Evolutionary conservation across 345 rosid species (phyloP), one percentile per base, ranked within the genome.

Genomic region (Nephelium lappaceum): DNA sequence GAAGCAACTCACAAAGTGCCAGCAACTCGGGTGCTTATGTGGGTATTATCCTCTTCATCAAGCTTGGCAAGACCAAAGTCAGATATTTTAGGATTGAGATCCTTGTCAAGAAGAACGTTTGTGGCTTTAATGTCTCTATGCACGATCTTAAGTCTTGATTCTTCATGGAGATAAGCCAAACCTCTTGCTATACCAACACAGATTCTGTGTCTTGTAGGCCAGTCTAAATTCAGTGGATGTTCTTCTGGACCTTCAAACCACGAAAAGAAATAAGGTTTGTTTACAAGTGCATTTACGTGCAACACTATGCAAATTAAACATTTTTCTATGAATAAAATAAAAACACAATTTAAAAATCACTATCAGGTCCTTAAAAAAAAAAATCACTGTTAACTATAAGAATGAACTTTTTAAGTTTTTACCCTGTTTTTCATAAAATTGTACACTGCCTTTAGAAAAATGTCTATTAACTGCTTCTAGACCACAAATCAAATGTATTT

Each of bases 51-150:
- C 42, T 84, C 94, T 64, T 89, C 92, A 14, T 92, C 89, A 16
- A 92, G 87, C 55, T 89, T 92, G 23, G 97, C 97, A 41, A 92
- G 81, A 69, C 94, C 94, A 58, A 92, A 92, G 77, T 92, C 93
- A 21, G 92, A 90, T 65, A 92, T 90, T 77, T 87, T 88, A 41
- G 93, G 85, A 11, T 82, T 88, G 10, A 92, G 81, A 63, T 84
- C 66, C 80, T 81, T 80, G 23, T 90, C 93, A 14, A 92, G 94
- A 45, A 90, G 91, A 75, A 90, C 94, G 75, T 89, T 92, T 0
- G 92, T 88, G 1, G 94, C 87, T 81, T 92, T 92, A 67, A 92
- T 90, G 83, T 92, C 97, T 76, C 93, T 86, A 51, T 92, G 97
- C 55, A 92, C 92, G 65, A 89, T 89, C 85, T 86, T 90, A 55